Evolutionary conservation across 1,284 basidiomycete genomes (phyloP).

Genomic region (Malassezia arunalokei): DNA sequence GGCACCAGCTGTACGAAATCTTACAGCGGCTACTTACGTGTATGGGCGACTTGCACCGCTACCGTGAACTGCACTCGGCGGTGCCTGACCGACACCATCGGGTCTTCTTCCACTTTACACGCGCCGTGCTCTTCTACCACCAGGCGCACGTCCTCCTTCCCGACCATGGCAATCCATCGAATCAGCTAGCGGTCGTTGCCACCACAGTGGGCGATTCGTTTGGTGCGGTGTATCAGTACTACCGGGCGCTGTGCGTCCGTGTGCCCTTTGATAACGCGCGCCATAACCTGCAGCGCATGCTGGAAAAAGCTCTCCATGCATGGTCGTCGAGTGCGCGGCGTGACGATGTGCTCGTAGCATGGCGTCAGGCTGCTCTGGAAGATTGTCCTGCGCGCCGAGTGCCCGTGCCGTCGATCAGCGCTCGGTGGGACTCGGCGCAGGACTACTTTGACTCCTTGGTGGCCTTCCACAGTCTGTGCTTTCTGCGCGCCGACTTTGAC

Average conservation of each 20-base stretch:
- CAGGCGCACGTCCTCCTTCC: conserved; percentile 35
- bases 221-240: conserved; percentile 69
- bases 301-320: conserved; percentile 21
- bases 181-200: conserved; percentile 85
- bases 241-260: conserved; percentile 74
- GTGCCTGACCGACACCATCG: background rate
- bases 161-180: conserved; percentile 60
- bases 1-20: conserved; percentile 2
- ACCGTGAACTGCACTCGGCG: conserved; percentile 64
- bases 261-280: conserved; percentile 75
- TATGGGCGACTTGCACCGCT: conserved; percentile 83
- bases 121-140: conserved; percentile 32
- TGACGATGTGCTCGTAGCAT: conserved; percentile 9
- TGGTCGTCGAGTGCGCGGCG: conserved; percentile 15
- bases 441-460: conserved; percentile 25
- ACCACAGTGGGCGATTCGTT: conserved; percentile 74
- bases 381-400: conserved; percentile 2
- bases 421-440: conserved; percentile 7
- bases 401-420: conserved; percentile 2
- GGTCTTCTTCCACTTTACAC: conserved; percentile 23
- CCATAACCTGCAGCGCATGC: conserved; percentile 62
- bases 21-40: conserved; percentile 59
- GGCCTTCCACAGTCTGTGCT: conserved; percentile 33
- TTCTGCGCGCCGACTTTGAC: conserved; percentile 21
- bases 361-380: conserved; percentile 5